These are phyloP conservation scores for Daedaleopsis sinensis DNA, from an alignment of 768 basidiomycete species.

Conservation along the genomic window DNA sequence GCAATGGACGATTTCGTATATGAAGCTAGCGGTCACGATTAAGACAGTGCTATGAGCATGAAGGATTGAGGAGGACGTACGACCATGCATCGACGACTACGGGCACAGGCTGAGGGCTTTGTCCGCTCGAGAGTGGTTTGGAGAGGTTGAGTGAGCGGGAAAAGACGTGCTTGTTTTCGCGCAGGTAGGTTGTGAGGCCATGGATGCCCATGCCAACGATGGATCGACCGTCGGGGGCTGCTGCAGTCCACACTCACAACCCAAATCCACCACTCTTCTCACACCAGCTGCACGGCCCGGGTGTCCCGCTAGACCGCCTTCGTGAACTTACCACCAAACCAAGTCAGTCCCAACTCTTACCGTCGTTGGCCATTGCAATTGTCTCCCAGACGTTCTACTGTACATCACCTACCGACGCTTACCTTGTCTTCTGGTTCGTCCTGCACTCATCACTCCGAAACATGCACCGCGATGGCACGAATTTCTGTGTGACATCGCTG, in stretches of 20 bases:
- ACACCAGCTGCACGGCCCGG: no score
- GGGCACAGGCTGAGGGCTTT: constrained; percentile 33
- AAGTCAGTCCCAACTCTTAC: no score
- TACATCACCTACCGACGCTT: no score
- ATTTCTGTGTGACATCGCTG: no score
- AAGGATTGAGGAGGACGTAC: constrained; percentile 51
- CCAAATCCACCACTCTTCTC: not conserved
- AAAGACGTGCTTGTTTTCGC: constrained; percentile 45
- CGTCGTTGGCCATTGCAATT: no score
- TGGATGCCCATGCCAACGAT: constrained; percentile 48
- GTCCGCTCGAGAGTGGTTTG: constrained; percentile 1
- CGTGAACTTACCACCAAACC: no score
- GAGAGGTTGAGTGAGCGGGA: constrained; percentile 39
- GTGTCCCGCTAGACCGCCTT: no score
- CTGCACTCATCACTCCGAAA: no score
- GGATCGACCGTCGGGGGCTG: not conserved
- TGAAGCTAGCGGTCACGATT: constrained; percentile 53
- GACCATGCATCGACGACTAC: constrained; percentile 87
- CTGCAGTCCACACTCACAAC: not conserved
- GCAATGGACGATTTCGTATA: constrained; percentile 64
- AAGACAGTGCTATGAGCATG: constrained; percentile 7
- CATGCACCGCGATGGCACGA: no score
- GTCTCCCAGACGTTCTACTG: no score
- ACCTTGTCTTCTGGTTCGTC: no score
- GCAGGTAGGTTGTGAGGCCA: constrained; percentile 54